phyloP scores from a whole-genome alignment of 371 early-diverging fungal species.

The Mucor plumbeus region DNA sequence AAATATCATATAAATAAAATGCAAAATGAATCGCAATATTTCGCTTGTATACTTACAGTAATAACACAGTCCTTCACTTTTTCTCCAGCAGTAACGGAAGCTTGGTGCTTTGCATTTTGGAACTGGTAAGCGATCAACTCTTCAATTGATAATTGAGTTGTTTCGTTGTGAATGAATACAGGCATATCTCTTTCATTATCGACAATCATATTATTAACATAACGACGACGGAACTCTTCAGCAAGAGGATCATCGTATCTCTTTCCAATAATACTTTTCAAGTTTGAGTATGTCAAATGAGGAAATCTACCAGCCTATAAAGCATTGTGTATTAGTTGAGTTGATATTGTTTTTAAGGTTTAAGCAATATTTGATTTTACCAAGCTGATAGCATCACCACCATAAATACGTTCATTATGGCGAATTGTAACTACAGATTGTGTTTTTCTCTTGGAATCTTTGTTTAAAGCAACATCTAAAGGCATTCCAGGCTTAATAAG shows the following conservation, averaged over 20 bases:
- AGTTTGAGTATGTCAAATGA: constrained; percentile 75
- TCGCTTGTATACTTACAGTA: constrained; percentile 64
- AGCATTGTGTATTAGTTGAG: not conserved
- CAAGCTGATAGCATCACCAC: constrained; percentile 84
- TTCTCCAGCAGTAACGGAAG: constrained; percentile 78
- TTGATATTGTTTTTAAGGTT: too few relatives aligned
- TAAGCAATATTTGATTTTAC: constrained; percentile 45
- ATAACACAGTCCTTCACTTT: constrained; percentile 87
- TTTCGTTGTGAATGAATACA: constrained; percentile 65
- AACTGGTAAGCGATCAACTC: constrained; percentile 96
- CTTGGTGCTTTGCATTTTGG: constrained; percentile 84
- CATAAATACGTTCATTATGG: constrained; percentile 84
- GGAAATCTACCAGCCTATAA: constrained; percentile 87
- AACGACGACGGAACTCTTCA: constrained; percentile 73
- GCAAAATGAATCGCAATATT: not conserved
- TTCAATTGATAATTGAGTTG: constrained; percentile 69
- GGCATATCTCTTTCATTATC: constrained; percentile 68
- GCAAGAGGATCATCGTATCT: constrained; percentile 70
- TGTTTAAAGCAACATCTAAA: constrained; percentile 92
- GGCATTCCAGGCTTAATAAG: constrained; percentile 91
- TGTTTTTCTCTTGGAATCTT: constrained; percentile 96
- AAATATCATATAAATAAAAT: not conserved
- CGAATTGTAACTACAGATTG: constrained; percentile 82
- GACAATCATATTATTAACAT: constrained; percentile 74
- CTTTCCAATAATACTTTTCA: constrained; percentile 87